Conservation (phyloP, 352 stramenopile species). For the Pythium folliculosum region DNA sequence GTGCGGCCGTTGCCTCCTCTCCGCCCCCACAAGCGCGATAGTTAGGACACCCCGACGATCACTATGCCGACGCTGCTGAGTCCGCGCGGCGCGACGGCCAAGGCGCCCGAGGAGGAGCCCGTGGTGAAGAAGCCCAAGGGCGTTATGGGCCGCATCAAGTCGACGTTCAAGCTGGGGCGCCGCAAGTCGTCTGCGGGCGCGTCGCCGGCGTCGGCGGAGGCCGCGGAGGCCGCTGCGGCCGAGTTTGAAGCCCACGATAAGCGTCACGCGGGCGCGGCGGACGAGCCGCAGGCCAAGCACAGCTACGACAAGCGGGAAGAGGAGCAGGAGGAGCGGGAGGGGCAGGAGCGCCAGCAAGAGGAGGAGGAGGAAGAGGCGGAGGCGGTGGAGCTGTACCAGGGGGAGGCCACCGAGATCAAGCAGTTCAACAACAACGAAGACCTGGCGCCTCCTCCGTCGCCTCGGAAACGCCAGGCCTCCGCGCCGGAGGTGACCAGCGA, state of each 20-base stretch:
- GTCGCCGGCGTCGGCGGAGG: not conserved
- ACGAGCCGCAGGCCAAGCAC: constrained; percentile 25
- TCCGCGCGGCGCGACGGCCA: constrained; percentile 22
- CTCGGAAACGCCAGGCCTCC: not conserved
- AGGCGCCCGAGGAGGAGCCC: constrained; percentile 15
- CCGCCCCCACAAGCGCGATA: too few relatives aligned
- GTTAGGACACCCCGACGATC: too few relatives aligned
- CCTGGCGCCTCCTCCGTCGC: not conserved
- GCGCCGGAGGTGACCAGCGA: constrained; percentile 1
- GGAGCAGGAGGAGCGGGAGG: not conserved
- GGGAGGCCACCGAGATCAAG: constrained; percentile 15
- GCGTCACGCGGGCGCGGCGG: constrained; percentile 21
- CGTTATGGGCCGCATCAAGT: constrained; percentile 72
- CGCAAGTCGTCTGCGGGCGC: constrained; percentile 41
- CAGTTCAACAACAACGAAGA: constrained; percentile 18
- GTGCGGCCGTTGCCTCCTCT: too few relatives aligned
- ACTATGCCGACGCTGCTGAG: constrained; percentile 39
- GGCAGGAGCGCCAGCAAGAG: constrained; percentile 1
- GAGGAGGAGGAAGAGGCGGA: constrained; percentile 12
- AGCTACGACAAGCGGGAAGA: constrained; percentile 27
- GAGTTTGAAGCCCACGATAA: constrained; percentile 27
- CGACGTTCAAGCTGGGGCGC: constrained; percentile 54
- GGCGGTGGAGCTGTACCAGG: not conserved
- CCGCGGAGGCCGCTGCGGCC: not conserved
- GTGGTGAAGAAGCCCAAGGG: constrained; percentile 57